Evolutionary conservation across 768 basidiomycete genomes (phyloP).

Genomic region (Amanita phalloides): DNA sequence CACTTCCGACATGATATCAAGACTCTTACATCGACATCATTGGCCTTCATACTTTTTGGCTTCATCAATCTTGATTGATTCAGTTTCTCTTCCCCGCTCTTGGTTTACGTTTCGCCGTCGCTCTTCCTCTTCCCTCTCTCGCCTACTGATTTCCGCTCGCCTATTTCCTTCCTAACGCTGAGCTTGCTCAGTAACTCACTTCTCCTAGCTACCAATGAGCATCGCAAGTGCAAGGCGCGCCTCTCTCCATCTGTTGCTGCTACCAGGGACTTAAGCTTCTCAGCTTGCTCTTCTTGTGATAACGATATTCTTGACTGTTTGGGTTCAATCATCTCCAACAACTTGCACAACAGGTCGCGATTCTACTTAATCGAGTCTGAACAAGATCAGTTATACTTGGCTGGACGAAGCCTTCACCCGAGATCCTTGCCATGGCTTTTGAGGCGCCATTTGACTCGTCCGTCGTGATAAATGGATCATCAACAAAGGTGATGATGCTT

Average conservation of each 20-base stretch:
- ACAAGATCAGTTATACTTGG: conserved; percentile 64
- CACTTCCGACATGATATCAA: conserved; percentile 6
- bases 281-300: conserved; percentile 45
- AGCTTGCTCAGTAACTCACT: conserved; percentile 80
- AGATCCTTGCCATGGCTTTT: conserved; percentile 11
- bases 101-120: conserved; percentile 45
- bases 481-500: conserved; percentile 66
- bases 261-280: conserved; percentile 48
- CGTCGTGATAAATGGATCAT: conserved; percentile 52
- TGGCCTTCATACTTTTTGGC: conserved; percentile 70
- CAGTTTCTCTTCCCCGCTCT: conserved; percentile 68
- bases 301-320: conserved; percentile 18
- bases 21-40: conserved; percentile 54
- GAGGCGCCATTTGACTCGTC: conserved; percentile 26
- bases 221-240: conserved; percentile 62
- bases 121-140: conserved; percentile 62
- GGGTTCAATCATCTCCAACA: conserved; percentile 46
- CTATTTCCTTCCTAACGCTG: conserved; percentile 65
- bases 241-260: conserved; percentile 62
- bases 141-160: conserved; percentile 54
- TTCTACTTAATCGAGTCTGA: conserved; percentile 63
- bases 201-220: conserved; percentile 78
- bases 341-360: conserved; percentile 67
- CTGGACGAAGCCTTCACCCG: conserved; percentile 42
- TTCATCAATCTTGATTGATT: conserved; percentile 69